phyloP scores from a whole-genome alignment of 306 rosid genomes.

The Canavalia gladiata region DNA sequence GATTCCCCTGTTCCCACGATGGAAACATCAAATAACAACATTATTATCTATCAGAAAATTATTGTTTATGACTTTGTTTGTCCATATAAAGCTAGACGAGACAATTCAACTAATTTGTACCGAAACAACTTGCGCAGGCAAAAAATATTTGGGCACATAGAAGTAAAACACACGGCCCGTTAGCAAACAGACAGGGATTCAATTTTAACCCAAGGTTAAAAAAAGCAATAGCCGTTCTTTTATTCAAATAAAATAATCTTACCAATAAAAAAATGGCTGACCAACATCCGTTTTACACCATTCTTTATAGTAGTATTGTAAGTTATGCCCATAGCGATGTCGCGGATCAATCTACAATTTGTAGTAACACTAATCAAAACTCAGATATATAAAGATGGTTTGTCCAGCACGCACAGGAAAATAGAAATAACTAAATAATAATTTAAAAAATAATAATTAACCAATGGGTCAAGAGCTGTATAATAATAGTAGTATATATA shows the following conservation, averaged over 20 bases:
- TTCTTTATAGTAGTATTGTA: constrained; percentile 22
- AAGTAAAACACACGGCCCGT: neutral
- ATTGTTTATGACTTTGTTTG: neutral
- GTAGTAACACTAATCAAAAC: neutral
- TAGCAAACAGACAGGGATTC: neutral
- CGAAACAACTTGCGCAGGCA: neutral
- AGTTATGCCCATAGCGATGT: constrained; percentile 29
- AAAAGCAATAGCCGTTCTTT: neutral
- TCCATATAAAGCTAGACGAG: neutral
- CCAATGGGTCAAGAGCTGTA: neutral
- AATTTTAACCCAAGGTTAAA: neutral
- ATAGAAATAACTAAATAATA: neutral
- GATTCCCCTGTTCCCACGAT: constrained; percentile 18
- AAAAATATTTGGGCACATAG: neutral
- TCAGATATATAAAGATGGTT: neutral
- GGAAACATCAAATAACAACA: constrained; percentile 1
- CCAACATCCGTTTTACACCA: constrained; percentile 30
- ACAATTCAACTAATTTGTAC: neutral
- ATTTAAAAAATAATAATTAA: neutral
- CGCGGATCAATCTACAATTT: constrained; percentile 25
- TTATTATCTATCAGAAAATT: neutral
- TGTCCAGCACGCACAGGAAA: neutral
- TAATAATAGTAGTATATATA: neutral
- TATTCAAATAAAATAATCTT: neutral
- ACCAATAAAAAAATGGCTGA: constrained; percentile 32